A percentile compares a stretch with the other conserved stretches of the same genome.
Conservation (phyloP, 2,329 filamentous ascomycete genomes). For the Nothophaeocryptopus gaeumannii region DNA sequence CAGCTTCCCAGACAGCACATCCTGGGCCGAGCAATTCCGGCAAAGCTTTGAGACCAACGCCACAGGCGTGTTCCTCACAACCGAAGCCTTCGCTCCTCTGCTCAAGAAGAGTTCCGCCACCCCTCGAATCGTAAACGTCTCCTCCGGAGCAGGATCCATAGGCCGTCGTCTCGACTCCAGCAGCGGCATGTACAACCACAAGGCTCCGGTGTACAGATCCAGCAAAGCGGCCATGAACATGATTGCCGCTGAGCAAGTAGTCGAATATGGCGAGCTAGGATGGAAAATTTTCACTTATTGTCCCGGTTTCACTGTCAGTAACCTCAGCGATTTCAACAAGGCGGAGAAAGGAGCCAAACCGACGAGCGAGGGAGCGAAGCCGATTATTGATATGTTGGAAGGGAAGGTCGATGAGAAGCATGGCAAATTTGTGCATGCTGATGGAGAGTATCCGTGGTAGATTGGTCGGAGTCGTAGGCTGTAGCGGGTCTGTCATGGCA, state of each 20-base stretch:
- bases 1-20: conserved; percentile 13
- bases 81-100: conserved; percentile 28
- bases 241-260: conserved; percentile 31
- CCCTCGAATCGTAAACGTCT: conserved; percentile 37
- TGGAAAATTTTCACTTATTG: conserved; percentile 41
- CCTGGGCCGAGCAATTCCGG: conserved; percentile 26
- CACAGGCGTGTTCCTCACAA: conserved; percentile 24
- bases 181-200: conserved; percentile 30
- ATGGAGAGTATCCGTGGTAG: conserved; percentile 16
- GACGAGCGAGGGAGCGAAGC: conserved; percentile 33
- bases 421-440: conserved; percentile 12
- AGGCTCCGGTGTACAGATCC: conserved; percentile 33
- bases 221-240: conserved; percentile 43
- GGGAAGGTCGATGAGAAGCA: conserved; percentile 37
- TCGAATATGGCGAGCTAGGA: conserved; percentile 26
- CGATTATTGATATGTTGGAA: conserved; percentile 38
- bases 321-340: conserved; percentile 35
- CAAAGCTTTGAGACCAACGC: conserved; percentile 29
- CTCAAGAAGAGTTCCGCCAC: conserved; percentile 25
- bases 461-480: conserved; percentile 48
- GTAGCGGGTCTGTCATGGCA: too few relatives aligned
- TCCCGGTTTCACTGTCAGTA: conserved; percentile 40
- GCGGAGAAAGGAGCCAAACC: conserved; percentile 38
- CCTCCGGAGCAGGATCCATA: conserved; percentile 37
- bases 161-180: conserved; percentile 28